Evolutionary conservation across 441 rosid genomes (phyloP), one percentile per base, ranked within the genome.

Genomic region (Populus hybrid): DNA sequence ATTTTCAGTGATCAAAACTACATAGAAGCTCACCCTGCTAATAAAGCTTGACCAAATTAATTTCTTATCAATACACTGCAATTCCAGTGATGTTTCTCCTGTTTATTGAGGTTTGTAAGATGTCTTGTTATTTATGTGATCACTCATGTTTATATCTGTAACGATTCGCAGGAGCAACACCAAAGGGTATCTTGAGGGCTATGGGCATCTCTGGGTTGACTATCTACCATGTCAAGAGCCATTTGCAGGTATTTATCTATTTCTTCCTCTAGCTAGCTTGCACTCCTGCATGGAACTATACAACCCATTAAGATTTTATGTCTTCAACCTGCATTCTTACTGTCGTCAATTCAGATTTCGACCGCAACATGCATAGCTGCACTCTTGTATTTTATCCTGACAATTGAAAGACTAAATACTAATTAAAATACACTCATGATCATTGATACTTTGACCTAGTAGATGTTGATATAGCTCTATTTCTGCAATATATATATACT

Each of bases 171-270:
- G 94, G 94, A 76, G 90, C 95, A 18, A 89, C 90, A 36, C 93
- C 93, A 0, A 91, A 84, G 82, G 93, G 93, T 26, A 87, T 91
- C 24, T 77, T 89, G 82, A 91, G 79, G 83, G 85, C 88, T 71
- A 89, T 89, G 94, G 68, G 67, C 68, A 69, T 81, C 42, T 77
- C 71, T 29, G 88, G 87, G 53, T 83, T 91, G 38, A 87, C 90
- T 14, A 89, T 91, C 80, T 91, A 83, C 84, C 92, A 89, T 82
- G 88, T 91, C 79, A 91, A 91, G 82, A 91, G 93, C 83, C 92
- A 91, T 75, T 81, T 91, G 76, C 93, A 90, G 91, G 93, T 86
- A 40, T 40, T 0, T 9, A 74, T 36, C 29, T 69, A 63, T 74
- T 63, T 64, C 72, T 78, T 26, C 63, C 65, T 26, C 2, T 72